A percentile compares a stretch with the other conserved stretches of the same genome.
These are phyloP conservation scores for Trichosporon sp. DNA, from an alignment of 1,284 basidiomycete species.

Conservation along the genomic window DNA sequence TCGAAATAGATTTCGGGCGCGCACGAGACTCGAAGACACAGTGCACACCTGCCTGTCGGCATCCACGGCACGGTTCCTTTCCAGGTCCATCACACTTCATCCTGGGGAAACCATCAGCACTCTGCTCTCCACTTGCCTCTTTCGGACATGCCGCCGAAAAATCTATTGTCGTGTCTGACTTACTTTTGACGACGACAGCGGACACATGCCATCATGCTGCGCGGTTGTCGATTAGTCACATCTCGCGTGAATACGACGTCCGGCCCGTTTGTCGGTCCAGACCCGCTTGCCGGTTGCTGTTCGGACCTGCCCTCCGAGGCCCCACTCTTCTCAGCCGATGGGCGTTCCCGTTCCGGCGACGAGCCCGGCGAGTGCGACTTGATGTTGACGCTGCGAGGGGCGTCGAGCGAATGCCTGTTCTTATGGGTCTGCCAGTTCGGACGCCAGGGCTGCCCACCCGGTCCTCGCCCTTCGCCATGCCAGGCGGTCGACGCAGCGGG, in stretches of 20 bases:
- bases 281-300: slow-evolving; percentile 5
- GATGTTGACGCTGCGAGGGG: slow-evolving; percentile 10
- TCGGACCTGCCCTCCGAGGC: slow-evolving; percentile 1
- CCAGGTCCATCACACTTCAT: slow-evolving; percentile 49
- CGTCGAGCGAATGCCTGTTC: slow-evolving; percentile 19
- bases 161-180: slow-evolving; percentile 12
- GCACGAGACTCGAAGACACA: slow-evolving; percentile 45
- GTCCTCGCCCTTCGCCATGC: neutral
- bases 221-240: slow-evolving; percentile 37
- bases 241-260: slow-evolving; percentile 34
- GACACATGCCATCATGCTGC: slow-evolving; percentile 48
- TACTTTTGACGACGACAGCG: slow-evolving; percentile 41
- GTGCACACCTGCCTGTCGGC: slow-evolving; percentile 38
- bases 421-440: slow-evolving; percentile 18
- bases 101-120: slow-evolving; percentile 21
- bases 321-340: slow-evolving; percentile 4
- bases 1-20: slow-evolving; percentile 42
- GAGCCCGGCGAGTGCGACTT: slow-evolving; percentile 18
- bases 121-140: neutral
- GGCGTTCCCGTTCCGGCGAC: slow-evolving; percentile 10
- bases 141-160: neutral
- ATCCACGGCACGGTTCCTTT: slow-evolving; percentile 43
- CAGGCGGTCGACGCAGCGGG: slow-evolving; percentile 1
- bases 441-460: slow-evolving; percentile 6
- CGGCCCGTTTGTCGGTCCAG: neutral